A percentile compares a stretch with the other conserved stretches of the same genome.
These are phyloP conservation scores for Chloromonas sp. DNA, from an alignment of 163 green algal genomes.

Conservation along the genomic window DNA sequence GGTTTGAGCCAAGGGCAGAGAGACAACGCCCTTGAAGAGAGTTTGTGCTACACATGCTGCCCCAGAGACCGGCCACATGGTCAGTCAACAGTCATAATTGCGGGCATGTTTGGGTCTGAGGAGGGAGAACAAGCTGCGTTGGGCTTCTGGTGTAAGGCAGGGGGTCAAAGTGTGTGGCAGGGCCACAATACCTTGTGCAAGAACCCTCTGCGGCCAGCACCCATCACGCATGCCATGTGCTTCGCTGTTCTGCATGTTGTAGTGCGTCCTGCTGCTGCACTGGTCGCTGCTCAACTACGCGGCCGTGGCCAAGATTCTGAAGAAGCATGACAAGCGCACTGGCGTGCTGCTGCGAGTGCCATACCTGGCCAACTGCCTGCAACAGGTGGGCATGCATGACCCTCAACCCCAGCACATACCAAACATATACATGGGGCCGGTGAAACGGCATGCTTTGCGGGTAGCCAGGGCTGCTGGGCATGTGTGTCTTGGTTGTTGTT, in stretches of 20 bases:
- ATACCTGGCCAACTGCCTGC: slow-evolving; percentile 73
- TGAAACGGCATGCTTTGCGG: background rate
- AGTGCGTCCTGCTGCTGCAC: slow-evolving; percentile 67
- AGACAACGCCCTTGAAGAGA: no score
- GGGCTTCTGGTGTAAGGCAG: no score
- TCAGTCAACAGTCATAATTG: background rate
- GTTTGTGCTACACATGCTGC: no score
- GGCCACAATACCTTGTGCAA: no score
- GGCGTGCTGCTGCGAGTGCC: slow-evolving; percentile 69
- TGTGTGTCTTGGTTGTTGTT: background rate
- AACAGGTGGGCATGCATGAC: slow-evolving; percentile 36
- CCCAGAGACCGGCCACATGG: no score
- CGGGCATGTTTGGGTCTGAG: background rate
- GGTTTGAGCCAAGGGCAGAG: no score
- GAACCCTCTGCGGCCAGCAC: background rate
- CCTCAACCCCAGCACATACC: background rate
- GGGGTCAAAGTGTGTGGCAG: no score
- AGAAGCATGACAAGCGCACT: slow-evolving; percentile 83
- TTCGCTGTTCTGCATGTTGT: slow-evolving; percentile 3
- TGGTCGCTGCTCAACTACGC: slow-evolving; percentile 80
- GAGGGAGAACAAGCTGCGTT: no score
- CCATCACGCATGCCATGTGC: background rate
- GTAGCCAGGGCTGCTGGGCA: background rate
- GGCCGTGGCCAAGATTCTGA: slow-evolving; percentile 80
- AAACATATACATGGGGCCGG: background rate